These are phyloP conservation scores for Syzygium jambos DNA, from an alignment of 345 rosid genomes.

Conservation along the genomic window DNA sequence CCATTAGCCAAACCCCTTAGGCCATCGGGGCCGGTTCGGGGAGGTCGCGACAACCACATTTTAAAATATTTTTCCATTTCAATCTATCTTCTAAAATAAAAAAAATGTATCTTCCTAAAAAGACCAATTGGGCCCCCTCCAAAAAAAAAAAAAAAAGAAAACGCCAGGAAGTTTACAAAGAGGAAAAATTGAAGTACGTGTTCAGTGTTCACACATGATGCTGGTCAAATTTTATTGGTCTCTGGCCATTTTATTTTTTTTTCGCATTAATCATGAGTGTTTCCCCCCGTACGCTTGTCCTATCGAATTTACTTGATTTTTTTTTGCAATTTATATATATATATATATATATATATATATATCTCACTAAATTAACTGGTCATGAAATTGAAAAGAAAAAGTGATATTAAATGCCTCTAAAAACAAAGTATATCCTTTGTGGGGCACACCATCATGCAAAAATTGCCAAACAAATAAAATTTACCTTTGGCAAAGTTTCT, in stretches of 20 bases:
- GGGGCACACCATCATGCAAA: neutral
- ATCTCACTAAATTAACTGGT: neutral
- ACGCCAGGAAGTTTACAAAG: neutral
- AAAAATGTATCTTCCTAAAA: too few relatives aligned
- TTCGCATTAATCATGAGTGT: neutral
- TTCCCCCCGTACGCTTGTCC: neutral
- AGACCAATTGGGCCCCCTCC: too few relatives aligned
- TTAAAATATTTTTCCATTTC: too few relatives aligned
- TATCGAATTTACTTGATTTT: neutral
- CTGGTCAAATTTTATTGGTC: neutral
- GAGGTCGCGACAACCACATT: too few relatives aligned
- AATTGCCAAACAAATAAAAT: neutral
- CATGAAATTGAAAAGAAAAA: neutral
- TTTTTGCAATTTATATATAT: neutral
- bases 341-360: accelerated
- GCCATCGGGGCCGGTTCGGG: too few relatives aligned
- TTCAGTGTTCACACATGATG: neutral
- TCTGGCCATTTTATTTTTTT: neutral
- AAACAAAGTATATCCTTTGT: neutral
- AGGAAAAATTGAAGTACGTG: neutral
- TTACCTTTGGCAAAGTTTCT: neutral
- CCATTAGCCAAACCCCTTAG: too few relatives aligned
- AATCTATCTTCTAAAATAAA: too few relatives aligned
- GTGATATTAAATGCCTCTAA: neutral
- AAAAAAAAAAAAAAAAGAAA: too few relatives aligned